Evolutionary conservation across 345 rosid species (phyloP), one percentile per base, ranked within the genome.

Genomic region (Eucalyptus virginea): DNA sequence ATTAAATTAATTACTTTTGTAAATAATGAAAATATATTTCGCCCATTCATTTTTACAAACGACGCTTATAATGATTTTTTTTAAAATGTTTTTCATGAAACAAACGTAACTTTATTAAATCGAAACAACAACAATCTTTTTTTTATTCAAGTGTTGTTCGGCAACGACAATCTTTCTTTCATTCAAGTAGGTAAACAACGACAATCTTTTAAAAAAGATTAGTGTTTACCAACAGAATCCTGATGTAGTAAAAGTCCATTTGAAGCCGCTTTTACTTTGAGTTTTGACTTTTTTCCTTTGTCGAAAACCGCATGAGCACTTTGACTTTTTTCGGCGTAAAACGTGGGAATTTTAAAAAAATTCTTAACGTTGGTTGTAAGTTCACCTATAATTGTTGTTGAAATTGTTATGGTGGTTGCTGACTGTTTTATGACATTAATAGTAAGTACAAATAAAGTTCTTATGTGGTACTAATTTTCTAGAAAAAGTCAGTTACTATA

Each of bases 31-130:
- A 62, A 28, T 67, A 32, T 67, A 52, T 67, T 15, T 67, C 2
- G 3, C 16, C 2, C 3, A 3, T 16, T n/a, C 11, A 67, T 2
- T 32, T 67, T 32, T 67, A 67, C 9, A 4, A 8, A 15, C 1
- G 9, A n/a, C 2, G 8, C 3, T 1, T 1, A 2, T n/a, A 10
- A 67, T 8, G 0, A 13, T 62, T 16, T 14, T 67, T 67, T n/a
- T n/a, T 14, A 0, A 16, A n/a, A n/a, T 6, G 37, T 77, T 37
- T 77, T 77, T 37, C 0, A 0, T 6, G 2, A 34, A 34, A 69
- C 0, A 5, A 69, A 34, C 8, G 0, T 1, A 5, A 11, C 2
- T 18, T 32, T 34, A 5, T 26, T 1, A 0, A 0, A 69, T 69
- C 7, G 1, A 34, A 17, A 11, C 16, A 37, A 37, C 24, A 12